Base-by-base conservation (phyloP, 352 stramenopile species). In the Globisporangium cystogenes region DNA sequence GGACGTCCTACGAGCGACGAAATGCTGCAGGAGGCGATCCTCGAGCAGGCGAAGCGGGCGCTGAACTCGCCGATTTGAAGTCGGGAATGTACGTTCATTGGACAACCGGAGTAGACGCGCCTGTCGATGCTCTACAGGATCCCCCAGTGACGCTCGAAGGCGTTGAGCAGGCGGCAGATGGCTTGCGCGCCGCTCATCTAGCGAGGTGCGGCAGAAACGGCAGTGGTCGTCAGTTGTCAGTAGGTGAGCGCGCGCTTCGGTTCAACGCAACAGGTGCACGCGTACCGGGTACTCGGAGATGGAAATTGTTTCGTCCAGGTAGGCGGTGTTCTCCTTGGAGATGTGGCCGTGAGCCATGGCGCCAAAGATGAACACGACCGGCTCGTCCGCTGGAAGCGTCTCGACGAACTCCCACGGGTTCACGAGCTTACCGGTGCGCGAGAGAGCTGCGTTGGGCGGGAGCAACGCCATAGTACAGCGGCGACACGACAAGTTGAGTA, bases 61-160 rank as follows among this genome's bases (percentile, higher is more conserved):
- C 67, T 63, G 11, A 68, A 70, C 16, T 82, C 72, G 15, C 73
- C 73, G 16, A 54, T 65, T 31, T 65, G 48, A 40, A 42, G 26
- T 4, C 2, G n/a, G 39, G 41, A 56, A 45, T 27, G 18, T 31
- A 24, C 11, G 14, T 29, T 18, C 51, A 26, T 44, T 52, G 23
- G 11, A 27, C 23, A 21, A 15, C 23, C 18, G 8, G 23, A n/a
- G 23, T 8, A 18, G 20, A 2, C 47, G 33, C 7, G 20, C 11
- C 49, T 57, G 29, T 53, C 29, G n/a, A 54, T 41, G 26, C 42
- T 75, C 82, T 95, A 99, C 72, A 99, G 78, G 70, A 99, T 99
- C 44, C 96, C 96, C 96, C 97, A 99, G 65, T 99, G 89, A 70
- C 96, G 81, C 69, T 99, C 97, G 63, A 99, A 98, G 27, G 89